Evolutionary conservation across 164 flowering plant genomes (phyloP).

Genomic region (Umbilicus rupestris): DNA sequence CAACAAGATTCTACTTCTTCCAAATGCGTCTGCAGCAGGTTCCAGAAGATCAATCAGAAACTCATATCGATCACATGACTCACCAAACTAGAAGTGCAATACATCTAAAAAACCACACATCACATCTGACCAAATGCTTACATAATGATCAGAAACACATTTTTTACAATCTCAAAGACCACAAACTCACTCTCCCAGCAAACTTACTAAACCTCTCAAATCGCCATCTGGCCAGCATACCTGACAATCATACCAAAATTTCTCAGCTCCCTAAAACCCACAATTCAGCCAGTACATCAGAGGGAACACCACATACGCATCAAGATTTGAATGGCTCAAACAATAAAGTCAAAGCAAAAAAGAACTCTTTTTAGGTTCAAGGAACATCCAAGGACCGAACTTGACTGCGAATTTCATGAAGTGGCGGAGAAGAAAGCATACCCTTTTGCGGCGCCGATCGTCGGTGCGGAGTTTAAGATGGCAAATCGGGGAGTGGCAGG

Average conservation of each 20-base stretch:
- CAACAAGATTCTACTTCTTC: background rate
- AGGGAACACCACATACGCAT: background rate
- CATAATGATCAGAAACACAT: background rate
- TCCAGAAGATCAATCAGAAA: background rate
- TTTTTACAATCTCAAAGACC: background rate
- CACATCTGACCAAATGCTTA: background rate
- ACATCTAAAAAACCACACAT: background rate
- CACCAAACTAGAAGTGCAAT: background rate
- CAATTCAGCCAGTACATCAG: background rate
- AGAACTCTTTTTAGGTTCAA: background rate
- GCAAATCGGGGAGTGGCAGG: background rate
- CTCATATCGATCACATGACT: background rate
- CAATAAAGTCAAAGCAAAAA: background rate
- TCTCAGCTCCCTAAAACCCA: background rate
- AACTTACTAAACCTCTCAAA: background rate
- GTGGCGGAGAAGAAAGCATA: background rate
- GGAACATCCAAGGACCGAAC: background rate
- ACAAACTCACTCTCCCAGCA: background rate
- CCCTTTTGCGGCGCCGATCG: constrained; percentile 5
- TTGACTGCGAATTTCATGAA: background rate
- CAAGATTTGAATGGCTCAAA: background rate
- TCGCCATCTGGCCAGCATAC: background rate
- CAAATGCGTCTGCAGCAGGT: background rate
- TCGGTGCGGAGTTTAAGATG: background rate
- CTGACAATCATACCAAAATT: background rate